phyloP scores from a whole-genome alignment of 1,139 yeast genomes.

The Magnusiomyces ingens region DNA sequence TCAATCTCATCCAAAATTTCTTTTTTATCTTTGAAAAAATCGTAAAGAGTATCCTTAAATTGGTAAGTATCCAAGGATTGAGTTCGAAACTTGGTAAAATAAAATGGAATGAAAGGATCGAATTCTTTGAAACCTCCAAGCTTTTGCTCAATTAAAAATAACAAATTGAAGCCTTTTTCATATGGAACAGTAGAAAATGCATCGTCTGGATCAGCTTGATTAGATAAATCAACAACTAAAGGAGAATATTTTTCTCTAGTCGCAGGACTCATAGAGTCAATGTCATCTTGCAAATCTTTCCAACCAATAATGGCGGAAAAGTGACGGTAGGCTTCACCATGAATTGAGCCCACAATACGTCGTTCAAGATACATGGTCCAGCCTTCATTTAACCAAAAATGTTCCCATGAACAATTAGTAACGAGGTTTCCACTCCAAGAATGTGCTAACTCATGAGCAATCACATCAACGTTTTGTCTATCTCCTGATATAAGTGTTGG shows the following conservation, averaged over 20 bases:
- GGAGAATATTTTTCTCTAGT: conserved; percentile 49
- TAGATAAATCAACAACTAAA: conserved; percentile 62
- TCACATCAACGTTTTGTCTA: conserved; percentile 76
- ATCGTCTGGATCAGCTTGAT: conserved; percentile 76
- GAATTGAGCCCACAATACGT: conserved; percentile 67
- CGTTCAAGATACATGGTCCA: conserved; percentile 93
- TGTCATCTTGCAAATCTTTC: conserved; percentile 66
- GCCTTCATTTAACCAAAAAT: conserved; percentile 92
- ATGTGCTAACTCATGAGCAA: conserved; percentile 89
- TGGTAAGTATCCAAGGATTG: conserved; percentile 74
- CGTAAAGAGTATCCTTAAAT: conserved; percentile 70
- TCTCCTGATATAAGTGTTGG: conserved; percentile 86
- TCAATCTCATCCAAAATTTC: conserved; percentile 57
- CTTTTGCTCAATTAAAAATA: conserved; percentile 62
- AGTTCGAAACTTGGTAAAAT: conserved; percentile 63
- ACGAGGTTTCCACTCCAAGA: conserved; percentile 90
- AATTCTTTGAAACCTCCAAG: conserved; percentile 58
- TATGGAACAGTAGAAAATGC: conserved; percentile 85
- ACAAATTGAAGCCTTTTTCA: conserved; percentile 80
- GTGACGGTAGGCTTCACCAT: conserved; percentile 73
- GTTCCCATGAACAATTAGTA: conserved; percentile 88
- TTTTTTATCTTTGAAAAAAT: conserved; percentile 40
- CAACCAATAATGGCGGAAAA: conserved; percentile 84
- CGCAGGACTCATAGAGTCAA: conserved; percentile 46
- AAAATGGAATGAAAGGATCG: conserved; percentile 73